Evolutionary conservation across 192 early-diverging fungal species (phyloP), one percentile per base, ranked within the genome.

Genomic region (Podila verticillata): DNA sequence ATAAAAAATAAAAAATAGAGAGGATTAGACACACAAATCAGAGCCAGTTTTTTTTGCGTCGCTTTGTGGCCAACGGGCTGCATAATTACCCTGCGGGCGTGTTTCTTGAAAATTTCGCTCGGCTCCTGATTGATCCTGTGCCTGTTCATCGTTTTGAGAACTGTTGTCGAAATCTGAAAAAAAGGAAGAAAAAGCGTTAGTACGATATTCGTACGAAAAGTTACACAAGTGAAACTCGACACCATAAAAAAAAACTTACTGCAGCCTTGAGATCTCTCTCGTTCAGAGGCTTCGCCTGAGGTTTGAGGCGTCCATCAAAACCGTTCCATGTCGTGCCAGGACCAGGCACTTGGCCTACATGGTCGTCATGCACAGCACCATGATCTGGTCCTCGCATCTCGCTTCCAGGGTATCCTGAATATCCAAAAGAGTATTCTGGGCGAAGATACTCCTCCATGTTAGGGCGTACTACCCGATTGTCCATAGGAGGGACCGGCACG

Each of bases 71-170:
- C 0, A 54, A 19, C 17, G 2, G 12, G 22, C 17, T 12, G 5
- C 51, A 7, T 24, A 22, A 7, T 17, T 51, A 54, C 51, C 51
- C 72, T 88, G 62, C 87, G 82, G 5, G 87, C 87, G 7, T 85
- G 77, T 51, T 85, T 83, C 62, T 88, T 88, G 66, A 88, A 88
- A 15, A 82, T 60, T 12, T 88, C 86, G 57, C 84, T 84, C 24
- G 82, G 81, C n/a, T 75, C 81, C 64, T 82, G 78, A 22, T 86
- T 72, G 22, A 62, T 30, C 57, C 82, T 86, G 29, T 86, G 74
- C 44, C 84, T 86, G 26, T 80, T 70, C 81, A 78, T 85, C 15
- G 77, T 71, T 59, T 84, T 80, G 31, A 80, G 65, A 68, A 80
- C 77, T 34, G 44, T 44, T 13, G 65, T 31, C 20, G 68, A 70